phyloP scores from a whole-genome alignment of 2,329 filamentous ascomycete genomes.

The Macrophomina phaseolina region DNA sequence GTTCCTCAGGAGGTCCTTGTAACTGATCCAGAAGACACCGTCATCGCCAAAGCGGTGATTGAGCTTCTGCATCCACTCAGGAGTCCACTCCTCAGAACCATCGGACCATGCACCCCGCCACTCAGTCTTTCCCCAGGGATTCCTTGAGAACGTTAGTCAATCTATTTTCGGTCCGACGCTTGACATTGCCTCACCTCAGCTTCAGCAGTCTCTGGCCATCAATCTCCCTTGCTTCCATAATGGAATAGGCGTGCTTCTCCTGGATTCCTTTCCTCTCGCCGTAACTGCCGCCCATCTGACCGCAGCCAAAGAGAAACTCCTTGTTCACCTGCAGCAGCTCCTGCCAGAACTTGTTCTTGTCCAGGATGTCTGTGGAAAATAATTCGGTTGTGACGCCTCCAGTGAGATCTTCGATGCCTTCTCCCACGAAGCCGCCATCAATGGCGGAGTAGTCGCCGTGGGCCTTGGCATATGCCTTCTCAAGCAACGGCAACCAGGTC shows the following conservation, averaged over 20 bases:
- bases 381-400: conserved; percentile 74
- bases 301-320: conserved; percentile 78
- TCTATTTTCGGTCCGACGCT: conserved; percentile 30
- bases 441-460: conserved; percentile 81
- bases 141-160: conserved; percentile 51
- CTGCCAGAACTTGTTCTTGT: conserved; percentile 82
- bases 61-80: conserved; percentile 75
- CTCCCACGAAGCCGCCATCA: conserved; percentile 70
- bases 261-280: conserved; percentile 56
- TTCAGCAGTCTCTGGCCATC: conserved; percentile 62
- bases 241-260: conserved; percentile 60
- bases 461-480: conserved; percentile 84
- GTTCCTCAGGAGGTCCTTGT: conserved; percentile 62
- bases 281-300: conserved; percentile 67
- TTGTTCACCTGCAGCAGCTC: conserved; percentile 80
- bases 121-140: conserved; percentile 81
- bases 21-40: conserved; percentile 63
- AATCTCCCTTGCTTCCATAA: conserved; percentile 63
- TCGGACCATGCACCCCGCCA: conserved; percentile 84
- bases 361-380: conserved; percentile 70
- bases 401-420: conserved; percentile 63
- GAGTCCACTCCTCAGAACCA: conserved; percentile 82
- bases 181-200: conserved; percentile 53
- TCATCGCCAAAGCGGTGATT: conserved; percentile 77
- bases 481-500: conserved; percentile 79